phyloP scores from a whole-genome alignment of 441 rosid species.

The Euphorbia neoarborescens region DNA sequence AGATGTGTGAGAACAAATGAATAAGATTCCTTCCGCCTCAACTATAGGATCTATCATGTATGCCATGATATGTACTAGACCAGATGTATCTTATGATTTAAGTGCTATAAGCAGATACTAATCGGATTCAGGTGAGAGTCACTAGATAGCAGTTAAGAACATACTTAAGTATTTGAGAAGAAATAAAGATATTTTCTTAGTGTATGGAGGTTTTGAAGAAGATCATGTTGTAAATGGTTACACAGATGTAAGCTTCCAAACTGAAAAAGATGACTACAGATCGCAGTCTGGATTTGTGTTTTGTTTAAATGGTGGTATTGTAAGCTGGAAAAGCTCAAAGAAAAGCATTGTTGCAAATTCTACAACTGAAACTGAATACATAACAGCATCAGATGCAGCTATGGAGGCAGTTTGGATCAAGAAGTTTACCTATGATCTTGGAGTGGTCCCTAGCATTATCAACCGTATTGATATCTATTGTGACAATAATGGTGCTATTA shows the following conservation, averaged over 20 bases:
- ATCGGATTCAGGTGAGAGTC: background rate
- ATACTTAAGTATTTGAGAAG: background rate
- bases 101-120: no score
- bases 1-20: no score
- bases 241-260: background rate
- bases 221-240: background rate
- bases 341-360: background rate
- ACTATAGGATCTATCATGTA: no score
- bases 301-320: background rate
- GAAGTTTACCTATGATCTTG: background rate
- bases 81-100: no score
- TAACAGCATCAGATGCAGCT: background rate
- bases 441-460: background rate
- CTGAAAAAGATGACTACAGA: background rate
- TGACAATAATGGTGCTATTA: no score
- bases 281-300: background rate
- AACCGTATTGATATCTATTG: background rate
- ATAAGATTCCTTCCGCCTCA: no score
- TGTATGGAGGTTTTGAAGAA: background rate
- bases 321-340: background rate
- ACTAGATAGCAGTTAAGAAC: background rate
- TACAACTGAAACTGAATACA: background rate
- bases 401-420: background rate
- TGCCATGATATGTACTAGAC: no score
- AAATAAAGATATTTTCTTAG: no score